Percentiles rank a stretch among this genome's conserved stretches.
Conservation (phyloP, 75 land plant genomes). For the Pseudotsuga menziesii region DNA sequence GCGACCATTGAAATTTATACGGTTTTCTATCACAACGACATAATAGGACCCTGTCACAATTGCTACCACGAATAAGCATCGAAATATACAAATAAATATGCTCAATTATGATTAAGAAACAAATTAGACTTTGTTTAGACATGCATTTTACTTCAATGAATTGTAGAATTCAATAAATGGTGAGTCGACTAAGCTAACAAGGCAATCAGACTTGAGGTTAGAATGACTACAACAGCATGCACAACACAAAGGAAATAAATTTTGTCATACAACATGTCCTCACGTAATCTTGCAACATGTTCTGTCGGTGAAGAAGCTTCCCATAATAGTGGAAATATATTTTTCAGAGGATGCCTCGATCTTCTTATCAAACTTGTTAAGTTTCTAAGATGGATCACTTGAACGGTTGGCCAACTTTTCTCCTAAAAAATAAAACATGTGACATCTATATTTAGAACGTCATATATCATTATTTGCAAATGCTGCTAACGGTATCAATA, state of each 20-base stretch:
- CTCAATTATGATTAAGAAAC: background rate
- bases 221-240: background rate
- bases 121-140: background rate
- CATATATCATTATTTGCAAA: background rate
- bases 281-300: slow-evolving; percentile 98
- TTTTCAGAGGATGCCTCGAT: slow-evolving; percentile 88
- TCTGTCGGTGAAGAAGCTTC: slow-evolving; percentile 92
- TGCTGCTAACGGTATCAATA: background rate
- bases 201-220: background rate
- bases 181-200: background rate
- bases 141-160: background rate
- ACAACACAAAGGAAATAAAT: background rate
- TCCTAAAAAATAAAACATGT: slow-evolving; percentile 18
- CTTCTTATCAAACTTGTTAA: slow-evolving; percentile 84
- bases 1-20: slow-evolving; percentile 68
- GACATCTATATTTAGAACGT: background rate
- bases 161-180: no score
- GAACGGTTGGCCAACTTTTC: slow-evolving; percentile 40
- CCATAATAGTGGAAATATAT: slow-evolving; percentile 99
- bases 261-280: slow-evolving; percentile 71
- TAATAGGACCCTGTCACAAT: slow-evolving; percentile 80
- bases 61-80: slow-evolving; percentile 2
- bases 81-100: background rate
- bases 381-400: slow-evolving; percentile 14
- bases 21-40: slow-evolving; percentile 89